These are phyloP conservation scores for Coemansia sp. DNA, from an alignment of 192 early-diverging fungal species.

Conservation along the genomic window DNA sequence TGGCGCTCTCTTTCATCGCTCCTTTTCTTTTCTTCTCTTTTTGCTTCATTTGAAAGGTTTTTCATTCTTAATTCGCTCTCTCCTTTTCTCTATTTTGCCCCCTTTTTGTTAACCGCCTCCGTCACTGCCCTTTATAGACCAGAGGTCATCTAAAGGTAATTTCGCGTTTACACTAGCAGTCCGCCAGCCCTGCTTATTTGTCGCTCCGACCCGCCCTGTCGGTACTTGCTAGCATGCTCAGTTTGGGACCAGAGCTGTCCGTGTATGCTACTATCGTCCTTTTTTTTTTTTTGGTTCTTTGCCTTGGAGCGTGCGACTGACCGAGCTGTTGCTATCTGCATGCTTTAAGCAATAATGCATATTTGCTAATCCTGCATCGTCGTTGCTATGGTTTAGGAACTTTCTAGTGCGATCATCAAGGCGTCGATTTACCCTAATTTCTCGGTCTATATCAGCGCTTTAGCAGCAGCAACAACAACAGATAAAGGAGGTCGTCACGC, in stretches of 20 bases:
- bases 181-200: neutral
- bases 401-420: neutral
- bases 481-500: neutral
- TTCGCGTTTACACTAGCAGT: conserved; percentile 2
- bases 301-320: neutral
- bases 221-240: neutral
- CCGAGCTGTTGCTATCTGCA: neutral
- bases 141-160: conserved; percentile 10
- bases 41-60: conserved; percentile 3
- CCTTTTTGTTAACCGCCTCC: neutral
- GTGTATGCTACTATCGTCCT: neutral
- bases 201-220: neutral
- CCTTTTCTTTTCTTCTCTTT: neutral
- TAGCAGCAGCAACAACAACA: neutral
- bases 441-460: neutral
- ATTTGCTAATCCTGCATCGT: neutral
- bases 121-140: neutral
- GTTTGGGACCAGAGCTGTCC: neutral
- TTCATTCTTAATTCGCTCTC: neutral
- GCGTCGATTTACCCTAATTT: neutral
- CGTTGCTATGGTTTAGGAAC: neutral
- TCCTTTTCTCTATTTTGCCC: neutral
- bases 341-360: neutral
- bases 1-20: neutral
- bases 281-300: neutral